These are phyloP conservation scores for Angomonas deanei DNA, from an alignment of 208 protist species.

Conservation along the genomic window DNA sequence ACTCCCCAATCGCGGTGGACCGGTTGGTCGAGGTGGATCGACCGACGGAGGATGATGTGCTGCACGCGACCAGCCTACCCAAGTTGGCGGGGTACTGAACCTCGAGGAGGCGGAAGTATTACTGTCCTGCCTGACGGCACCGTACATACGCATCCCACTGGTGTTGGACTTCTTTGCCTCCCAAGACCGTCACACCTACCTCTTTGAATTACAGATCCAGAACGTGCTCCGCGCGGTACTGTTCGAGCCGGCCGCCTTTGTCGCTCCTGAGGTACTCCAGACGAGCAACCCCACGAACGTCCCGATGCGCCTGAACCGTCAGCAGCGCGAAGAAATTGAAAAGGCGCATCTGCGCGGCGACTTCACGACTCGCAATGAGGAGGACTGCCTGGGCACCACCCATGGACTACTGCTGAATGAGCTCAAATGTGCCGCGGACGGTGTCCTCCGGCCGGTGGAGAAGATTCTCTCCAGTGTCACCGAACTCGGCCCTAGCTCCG, in stretches of 20 bases:
- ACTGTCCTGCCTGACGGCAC: slow-evolving; percentile 79
- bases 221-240: slow-evolving; percentile 80
- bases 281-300: slow-evolving; percentile 36
- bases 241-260: slow-evolving; percentile 87
- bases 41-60: slow-evolving; percentile 84
- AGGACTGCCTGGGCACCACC: slow-evolving; percentile 63
- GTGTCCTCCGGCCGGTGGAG: slow-evolving; percentile 44
- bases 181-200: slow-evolving; percentile 75
- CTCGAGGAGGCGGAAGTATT: slow-evolving; percentile 78
- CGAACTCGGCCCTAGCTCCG: slow-evolving; percentile 57
- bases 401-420: slow-evolving; percentile 87
- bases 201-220: slow-evolving; percentile 53
- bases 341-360: slow-evolving; percentile 27
- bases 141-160: slow-evolving; percentile 82
- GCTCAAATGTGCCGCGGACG: slow-evolving; percentile 45
- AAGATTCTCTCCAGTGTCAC: slow-evolving; percentile 36
- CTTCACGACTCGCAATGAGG: slow-evolving; percentile 23
- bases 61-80: slow-evolving; percentile 67
- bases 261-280: slow-evolving; percentile 19
- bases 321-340: slow-evolving; percentile 38
- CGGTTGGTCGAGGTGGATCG: slow-evolving; percentile 41
- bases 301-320: slow-evolving; percentile 53
- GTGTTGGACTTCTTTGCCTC: slow-evolving; percentile 84
- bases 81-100: slow-evolving; percentile 67
- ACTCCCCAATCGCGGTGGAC: slow-evolving; percentile 68